phyloP scores from a whole-genome alignment of 306 rosid species.

The Calophaca sinica region DNA sequence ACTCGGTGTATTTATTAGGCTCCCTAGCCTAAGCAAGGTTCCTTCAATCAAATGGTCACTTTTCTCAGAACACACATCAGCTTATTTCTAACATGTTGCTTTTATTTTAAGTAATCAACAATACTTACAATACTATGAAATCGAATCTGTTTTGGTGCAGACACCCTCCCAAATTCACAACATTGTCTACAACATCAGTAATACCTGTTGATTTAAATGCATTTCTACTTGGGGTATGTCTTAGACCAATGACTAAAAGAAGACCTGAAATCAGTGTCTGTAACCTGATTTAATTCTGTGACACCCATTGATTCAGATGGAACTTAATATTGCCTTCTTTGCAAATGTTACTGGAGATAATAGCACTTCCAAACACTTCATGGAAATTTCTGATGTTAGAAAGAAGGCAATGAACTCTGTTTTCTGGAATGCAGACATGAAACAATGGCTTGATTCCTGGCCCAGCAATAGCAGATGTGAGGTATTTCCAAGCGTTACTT shows the following conservation, averaged over 20 bases:
- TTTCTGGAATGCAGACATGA: conserved; percentile 76
- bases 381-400: conserved; percentile 63
- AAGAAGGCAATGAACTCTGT: conserved; percentile 68
- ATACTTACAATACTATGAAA: conserved; percentile 15
- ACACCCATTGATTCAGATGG: conserved; percentile 69
- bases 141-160: conserved; percentile 56
- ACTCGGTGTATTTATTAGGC: background rate
- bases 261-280: conserved; percentile 20
- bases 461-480: conserved; percentile 51
- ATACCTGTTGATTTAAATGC: conserved; percentile 89
- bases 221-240: conserved; percentile 72
- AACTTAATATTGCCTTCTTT: conserved; percentile 74
- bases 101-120: conserved; percentile 16
- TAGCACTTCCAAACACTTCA: conserved; percentile 52
- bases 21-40: conserved; percentile 18
- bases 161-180: conserved; percentile 69
- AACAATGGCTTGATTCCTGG: conserved; percentile 95
- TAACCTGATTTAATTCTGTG: conserved; percentile 39
- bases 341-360: conserved; percentile 74
- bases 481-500: conserved; percentile 44
- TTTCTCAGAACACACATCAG: background rate
- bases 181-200: conserved; percentile 81
- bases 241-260: conserved; percentile 34
- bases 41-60: conserved; percentile 2
- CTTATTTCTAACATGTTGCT: conserved; percentile 10